Percentiles rank a stretch among this genome's conserved stretches.
phyloP scores from a whole-genome alignment of 2,329 filamentous ascomycete species.

The Dactylellina drechsleri region DNA sequence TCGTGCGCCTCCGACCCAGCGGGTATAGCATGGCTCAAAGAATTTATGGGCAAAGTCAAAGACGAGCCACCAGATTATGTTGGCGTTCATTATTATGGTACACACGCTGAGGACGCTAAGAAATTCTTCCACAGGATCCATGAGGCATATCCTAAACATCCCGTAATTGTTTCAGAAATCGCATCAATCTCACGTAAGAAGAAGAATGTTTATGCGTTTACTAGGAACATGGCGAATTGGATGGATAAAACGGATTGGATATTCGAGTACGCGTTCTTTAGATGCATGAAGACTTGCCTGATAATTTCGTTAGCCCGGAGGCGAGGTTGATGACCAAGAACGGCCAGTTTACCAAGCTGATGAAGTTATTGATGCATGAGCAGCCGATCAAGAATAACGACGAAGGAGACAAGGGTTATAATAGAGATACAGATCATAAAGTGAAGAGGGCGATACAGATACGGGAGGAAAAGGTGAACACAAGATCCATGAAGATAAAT shows the following conservation, averaged over 20 bases:
- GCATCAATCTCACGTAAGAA: slow-evolving; percentile 62
- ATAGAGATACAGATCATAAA: neutral
- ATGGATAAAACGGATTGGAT: slow-evolving; percentile 63
- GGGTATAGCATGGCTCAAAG: slow-evolving; percentile 63
- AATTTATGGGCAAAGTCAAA: slow-evolving; percentile 62
- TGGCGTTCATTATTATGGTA: slow-evolving; percentile 64
- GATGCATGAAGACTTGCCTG: slow-evolving; percentile 63
- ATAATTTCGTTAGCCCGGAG: slow-evolving; percentile 64
- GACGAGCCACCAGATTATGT: slow-evolving; percentile 63
- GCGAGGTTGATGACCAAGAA: slow-evolving; percentile 65
- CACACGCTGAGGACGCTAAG: slow-evolving; percentile 60
- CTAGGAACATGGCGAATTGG: slow-evolving; percentile 62
- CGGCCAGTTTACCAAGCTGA: slow-evolving; percentile 62
- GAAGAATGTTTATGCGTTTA: slow-evolving; percentile 62
- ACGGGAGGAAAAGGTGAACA: neutral
- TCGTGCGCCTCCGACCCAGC: slow-evolving; percentile 61
- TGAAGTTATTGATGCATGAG: slow-evolving; percentile 58
- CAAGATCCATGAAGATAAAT: neutral
- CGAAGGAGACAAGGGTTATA: neutral
- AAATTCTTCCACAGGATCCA: slow-evolving; percentile 61
- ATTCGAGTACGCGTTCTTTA: slow-evolving; percentile 64
- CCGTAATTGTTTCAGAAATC: slow-evolving; percentile 63
- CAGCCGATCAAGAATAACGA: slow-evolving; percentile 18
- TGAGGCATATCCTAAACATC: slow-evolving; percentile 60
- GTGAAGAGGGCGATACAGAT: neutral